Percentiles rank a stretch among this genome's conserved stretches.
Conservation (phyloP, 306 rosid species). For the Lagenaria siceraria region DNA sequence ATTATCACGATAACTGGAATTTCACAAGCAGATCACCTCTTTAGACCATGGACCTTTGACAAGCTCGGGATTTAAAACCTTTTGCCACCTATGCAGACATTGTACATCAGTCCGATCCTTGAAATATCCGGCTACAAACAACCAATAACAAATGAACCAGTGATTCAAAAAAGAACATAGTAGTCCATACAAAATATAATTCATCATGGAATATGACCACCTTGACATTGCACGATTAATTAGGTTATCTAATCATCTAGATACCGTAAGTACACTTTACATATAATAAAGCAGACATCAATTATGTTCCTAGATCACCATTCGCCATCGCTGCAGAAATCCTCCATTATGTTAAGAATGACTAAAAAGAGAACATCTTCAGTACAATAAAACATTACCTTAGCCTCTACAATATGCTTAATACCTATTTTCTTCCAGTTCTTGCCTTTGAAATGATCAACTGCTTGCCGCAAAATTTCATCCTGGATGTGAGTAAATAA, state of each 20-base stretch:
- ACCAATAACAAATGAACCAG: constrained; percentile 3
- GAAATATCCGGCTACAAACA: constrained; percentile 75
- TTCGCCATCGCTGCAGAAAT: neutral
- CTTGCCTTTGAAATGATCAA: constrained; percentile 87
- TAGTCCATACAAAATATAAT: constrained; percentile 9
- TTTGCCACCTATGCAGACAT: constrained; percentile 99
- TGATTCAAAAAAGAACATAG: neutral
- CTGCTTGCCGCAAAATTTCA: constrained; percentile 67
- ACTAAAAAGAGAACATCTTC: neutral
- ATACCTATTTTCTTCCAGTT: constrained; percentile 98
- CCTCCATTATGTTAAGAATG: neutral
- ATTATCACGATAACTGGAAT: neutral
- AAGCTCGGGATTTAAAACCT: constrained; percentile 94
- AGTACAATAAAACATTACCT: neutral
- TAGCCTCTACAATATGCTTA: neutral
- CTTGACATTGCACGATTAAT: neutral
- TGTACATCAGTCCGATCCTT: constrained; percentile 97
- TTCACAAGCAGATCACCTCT: constrained; percentile 47
- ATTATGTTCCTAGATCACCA: neutral
- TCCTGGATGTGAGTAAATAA: constrained; percentile 36
- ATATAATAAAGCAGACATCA: neutral
- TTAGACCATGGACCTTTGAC: constrained; percentile 99
- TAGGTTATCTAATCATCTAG: neutral
- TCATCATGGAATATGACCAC: neutral
- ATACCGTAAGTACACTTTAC: neutral